Evolutionary conservation across 805 yeast genomes (phyloP).

Genomic region (Suhomyces xylopsoci): DNA sequence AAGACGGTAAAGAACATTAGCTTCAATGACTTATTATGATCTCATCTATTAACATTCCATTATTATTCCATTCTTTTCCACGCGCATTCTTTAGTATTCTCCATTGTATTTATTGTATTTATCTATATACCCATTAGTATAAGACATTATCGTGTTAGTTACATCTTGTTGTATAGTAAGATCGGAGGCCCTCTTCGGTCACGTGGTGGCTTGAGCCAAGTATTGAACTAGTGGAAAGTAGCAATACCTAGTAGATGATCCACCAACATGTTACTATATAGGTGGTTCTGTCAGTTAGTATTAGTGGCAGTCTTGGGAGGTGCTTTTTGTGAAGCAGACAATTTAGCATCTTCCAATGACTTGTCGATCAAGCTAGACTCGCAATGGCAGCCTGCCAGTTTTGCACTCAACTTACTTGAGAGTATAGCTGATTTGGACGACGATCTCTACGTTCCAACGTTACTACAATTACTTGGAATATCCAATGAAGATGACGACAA

Average conservation of each 20-base stretch:
- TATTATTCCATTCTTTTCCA: background rate
- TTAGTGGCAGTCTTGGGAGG: background rate
- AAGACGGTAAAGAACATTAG: constrained; percentile 17
- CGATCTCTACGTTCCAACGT: constrained; percentile 29
- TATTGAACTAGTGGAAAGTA: background rate
- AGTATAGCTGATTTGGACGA: constrained; percentile 34
- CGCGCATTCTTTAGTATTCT: background rate
- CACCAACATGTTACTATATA: background rate
- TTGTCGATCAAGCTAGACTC: constrained; percentile 27
- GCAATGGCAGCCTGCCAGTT: constrained; percentile 41
- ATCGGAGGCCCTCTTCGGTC: background rate
- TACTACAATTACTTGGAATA: constrained; percentile 13
- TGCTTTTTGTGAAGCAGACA: background rate
- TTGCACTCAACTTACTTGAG: constrained; percentile 44
- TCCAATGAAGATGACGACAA: constrained; percentile 8
- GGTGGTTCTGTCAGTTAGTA: background rate
- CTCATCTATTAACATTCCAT: background rate
- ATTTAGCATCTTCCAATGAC: background rate
- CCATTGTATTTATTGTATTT: background rate
- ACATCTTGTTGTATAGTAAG: no score
- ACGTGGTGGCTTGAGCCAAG: background rate
- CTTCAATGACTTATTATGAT: constrained; percentile 16
- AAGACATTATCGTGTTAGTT: background rate
- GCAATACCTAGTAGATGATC: background rate
- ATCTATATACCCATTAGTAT: background rate